Base-by-base conservation (phyloP, 23 red algal species). In the Gracilaria domingensis region DNA sequence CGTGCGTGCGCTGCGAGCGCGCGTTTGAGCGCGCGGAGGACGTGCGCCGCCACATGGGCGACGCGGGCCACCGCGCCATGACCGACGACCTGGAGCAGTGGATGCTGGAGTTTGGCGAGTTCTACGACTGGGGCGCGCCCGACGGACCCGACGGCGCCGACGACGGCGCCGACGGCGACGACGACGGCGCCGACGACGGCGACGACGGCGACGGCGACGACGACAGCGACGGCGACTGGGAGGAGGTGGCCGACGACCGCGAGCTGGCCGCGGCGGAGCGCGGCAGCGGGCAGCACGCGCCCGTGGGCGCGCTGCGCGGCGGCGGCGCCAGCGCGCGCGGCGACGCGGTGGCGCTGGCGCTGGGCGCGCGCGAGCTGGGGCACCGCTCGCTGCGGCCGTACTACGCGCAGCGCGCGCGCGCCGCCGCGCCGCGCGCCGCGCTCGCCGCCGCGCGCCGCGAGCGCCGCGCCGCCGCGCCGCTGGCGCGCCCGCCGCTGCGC, bases 21-120 rank as follows among this genome's bases (percentile, higher is more conserved):
- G 21, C 47, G 44, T 99, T 99, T 49, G 60, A 38, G 0, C 37
- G 45, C 30, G 76, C 93, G 30, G 17, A 56, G 12, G 93, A 81
- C 3, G 94, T 80, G 40, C 91, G 86, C 13, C 28, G 57, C 44
- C 97, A 99, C 53, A 99, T 99, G 97, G 55, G 83, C 49, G 94
- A 94, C 86, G 89, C 55, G 79, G 72, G 47, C n/a, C 97, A 99
- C 57, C 93, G 91, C 72, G 54, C 71, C 30, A 88, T 99, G 87
- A 88, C 85, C 34, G 82, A 59, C 50, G 81, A 92, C 64, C 91
- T 95, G 25, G 82, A 96, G 44, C 80, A 66, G 18, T 95, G 90
- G 84, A 70, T 87, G 81, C 75, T 85, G 23, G 97, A 99, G 76
- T 99, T 84, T 75, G 84, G 67, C 49, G 53, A 81, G 60, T 99